A percentile compares a stretch with the other conserved stretches of the same genome.
Evolutionary conservation across 371 early-diverging fungal species (phyloP).

Genomic region (Funneliformis caledonium): DNA sequence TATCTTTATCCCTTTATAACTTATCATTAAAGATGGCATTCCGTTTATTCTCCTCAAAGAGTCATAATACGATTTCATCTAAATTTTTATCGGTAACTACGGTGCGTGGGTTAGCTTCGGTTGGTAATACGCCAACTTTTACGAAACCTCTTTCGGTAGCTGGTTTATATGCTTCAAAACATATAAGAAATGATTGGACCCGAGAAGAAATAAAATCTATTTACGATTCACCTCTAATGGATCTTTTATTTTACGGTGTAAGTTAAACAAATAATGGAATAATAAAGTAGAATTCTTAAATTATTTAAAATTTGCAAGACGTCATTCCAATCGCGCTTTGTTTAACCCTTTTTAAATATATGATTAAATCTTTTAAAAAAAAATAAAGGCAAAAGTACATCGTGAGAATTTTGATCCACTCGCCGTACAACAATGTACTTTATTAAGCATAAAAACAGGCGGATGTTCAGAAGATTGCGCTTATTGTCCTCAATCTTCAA

Average conservation of each 20-base stretch:
- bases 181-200: slow-evolving; percentile 75
- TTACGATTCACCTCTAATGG: slow-evolving; percentile 83
- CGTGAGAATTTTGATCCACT: slow-evolving; percentile 73
- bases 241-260: slow-evolving; percentile 78
- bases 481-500: slow-evolving; percentile 86
- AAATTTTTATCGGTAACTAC: background rate
- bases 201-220: slow-evolving; percentile 77
- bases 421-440: slow-evolving; percentile 83
- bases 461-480: slow-evolving; percentile 89
- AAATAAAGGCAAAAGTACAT: slow-evolving; percentile 72
- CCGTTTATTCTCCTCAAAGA: background rate
- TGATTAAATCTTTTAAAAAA: background rate
- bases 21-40: background rate
- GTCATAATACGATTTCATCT: background rate
- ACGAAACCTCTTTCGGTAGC: slow-evolving; percentile 56
- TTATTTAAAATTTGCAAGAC: background rate
- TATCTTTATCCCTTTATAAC: background rate
- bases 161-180: slow-evolving; percentile 62
- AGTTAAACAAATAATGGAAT: slow-evolving; percentile 42
- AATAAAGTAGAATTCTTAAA: background rate
- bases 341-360: too few species aligned
- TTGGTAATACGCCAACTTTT: slow-evolving; percentile 39
- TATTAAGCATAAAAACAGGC: slow-evolving; percentile 87
- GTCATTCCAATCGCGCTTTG: background rate
- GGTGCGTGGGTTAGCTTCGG: slow-evolving; percentile 35